Conservation (phyloP, 495 filamentous ascomycete species). For the Daldinia concentrica region DNA sequence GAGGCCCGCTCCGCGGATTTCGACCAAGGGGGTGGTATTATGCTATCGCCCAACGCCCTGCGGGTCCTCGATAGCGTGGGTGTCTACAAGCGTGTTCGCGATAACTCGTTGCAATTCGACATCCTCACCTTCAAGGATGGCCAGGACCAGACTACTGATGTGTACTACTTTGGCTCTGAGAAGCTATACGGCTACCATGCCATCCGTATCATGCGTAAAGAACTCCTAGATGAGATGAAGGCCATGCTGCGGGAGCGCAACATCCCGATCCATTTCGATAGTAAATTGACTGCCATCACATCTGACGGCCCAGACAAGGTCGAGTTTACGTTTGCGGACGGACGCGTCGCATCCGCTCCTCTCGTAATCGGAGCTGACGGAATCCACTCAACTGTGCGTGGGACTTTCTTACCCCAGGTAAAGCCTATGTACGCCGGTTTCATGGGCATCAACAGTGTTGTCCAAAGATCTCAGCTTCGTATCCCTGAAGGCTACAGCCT, state of each 20-base stretch:
- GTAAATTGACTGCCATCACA: constrained; percentile 53
- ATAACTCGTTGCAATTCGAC: constrained; percentile 49
- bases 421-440: constrained; percentile 35
- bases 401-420: constrained; percentile 20
- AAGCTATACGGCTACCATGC: constrained; percentile 56
- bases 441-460: constrained; percentile 35
- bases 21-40: constrained; percentile 57
- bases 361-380: constrained; percentile 61
- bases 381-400: constrained; percentile 59
- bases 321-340: constrained; percentile 55
- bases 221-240: constrained; percentile 53
- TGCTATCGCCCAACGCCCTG: constrained; percentile 63
- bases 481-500: constrained; percentile 47
- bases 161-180: constrained; percentile 56
- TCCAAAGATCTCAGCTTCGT: constrained; percentile 41
- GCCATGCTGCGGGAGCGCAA: constrained; percentile 45
- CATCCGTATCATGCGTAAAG: constrained; percentile 59
- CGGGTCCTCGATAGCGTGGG: constrained; percentile 57
- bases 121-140: constrained; percentile 53
- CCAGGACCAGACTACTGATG: constrained; percentile 49
- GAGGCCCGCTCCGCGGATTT: constrained; percentile 21
- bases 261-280: constrained; percentile 54
- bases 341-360: constrained; percentile 34
- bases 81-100: constrained; percentile 53
- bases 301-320: constrained; percentile 49